A percentile compares a stretch with the other conserved stretches of the same genome.
These are phyloP conservation scores for Paxillus ammoniavirescens DNA, from an alignment of 768 basidiomycete genomes.

Conservation along the genomic window DNA sequence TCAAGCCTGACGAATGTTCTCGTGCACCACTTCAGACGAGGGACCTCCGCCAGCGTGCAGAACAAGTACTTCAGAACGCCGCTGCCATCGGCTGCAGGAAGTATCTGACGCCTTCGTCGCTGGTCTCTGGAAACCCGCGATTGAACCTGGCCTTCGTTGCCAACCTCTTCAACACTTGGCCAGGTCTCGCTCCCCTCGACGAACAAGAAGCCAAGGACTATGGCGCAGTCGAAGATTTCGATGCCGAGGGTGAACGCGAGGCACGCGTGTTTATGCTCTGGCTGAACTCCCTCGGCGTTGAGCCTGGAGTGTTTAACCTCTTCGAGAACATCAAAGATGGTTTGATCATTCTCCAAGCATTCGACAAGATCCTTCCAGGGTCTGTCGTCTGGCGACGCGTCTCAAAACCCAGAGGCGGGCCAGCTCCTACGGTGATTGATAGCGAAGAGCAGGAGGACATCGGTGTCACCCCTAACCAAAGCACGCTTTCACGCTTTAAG, in stretches of 20 bases:
- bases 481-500: conserved; percentile 91
- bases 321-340: conserved; percentile 97
- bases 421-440: conserved; percentile 34
- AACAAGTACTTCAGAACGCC: conserved; percentile 93
- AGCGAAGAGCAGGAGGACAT: conserved; percentile 74
- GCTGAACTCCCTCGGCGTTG: conserved; percentile 96
- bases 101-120: conserved; percentile 89
- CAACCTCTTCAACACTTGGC: conserved; percentile 97
- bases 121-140: conserved; percentile 93
- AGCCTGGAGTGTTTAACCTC: conserved; percentile 93
- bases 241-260: conserved; percentile 98
- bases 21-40: conserved; percentile 84
- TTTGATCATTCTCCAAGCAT: conserved; percentile 87
- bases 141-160: conserved; percentile 98
- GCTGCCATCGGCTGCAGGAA: conserved; percentile 92
- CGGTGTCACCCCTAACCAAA: conserved; percentile 80
- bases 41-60: conserved; percentile 82
- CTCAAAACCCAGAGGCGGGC: conserved; percentile 77
- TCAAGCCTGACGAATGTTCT: conserved; percentile 92
- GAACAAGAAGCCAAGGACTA: conserved; percentile 92
- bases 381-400: conserved; percentile 94
- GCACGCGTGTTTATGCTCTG: conserved; percentile 97
- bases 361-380: conserved; percentile 92
- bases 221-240: conserved; percentile 91
- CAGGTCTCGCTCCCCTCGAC: conserved; percentile 91